A percentile compares a stretch with the other conserved stretches of the same genome.
Conservation (phyloP, 2,329 filamentous ascomycete genomes). For the Phialophora tarda region DNA sequence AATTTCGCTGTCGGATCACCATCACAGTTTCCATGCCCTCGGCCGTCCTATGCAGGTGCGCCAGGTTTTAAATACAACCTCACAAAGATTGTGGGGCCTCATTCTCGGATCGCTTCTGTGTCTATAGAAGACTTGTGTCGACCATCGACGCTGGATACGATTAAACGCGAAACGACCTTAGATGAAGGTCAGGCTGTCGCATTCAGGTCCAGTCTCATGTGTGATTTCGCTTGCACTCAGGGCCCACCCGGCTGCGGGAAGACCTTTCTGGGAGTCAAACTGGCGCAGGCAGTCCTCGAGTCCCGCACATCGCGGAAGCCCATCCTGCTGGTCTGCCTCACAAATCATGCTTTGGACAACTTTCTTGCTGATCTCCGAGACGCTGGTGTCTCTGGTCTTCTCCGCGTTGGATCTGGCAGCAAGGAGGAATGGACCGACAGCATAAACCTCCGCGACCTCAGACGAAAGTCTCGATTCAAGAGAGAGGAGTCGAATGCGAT, state of each 20-base stretch:
- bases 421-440: slow-evolving; percentile 39
- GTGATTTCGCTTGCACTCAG: slow-evolving; percentile 67
- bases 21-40: slow-evolving; percentile 21
- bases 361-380: slow-evolving; percentile 41
- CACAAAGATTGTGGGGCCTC: slow-evolving; percentile 24
- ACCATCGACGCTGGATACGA: slow-evolving; percentile 19
- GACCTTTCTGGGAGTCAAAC: slow-evolving; percentile 62
- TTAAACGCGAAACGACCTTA: slow-evolving; percentile 32
- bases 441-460: slow-evolving; percentile 32
- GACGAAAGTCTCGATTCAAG: slow-evolving; percentile 24
- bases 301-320: slow-evolving; percentile 40
- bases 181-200: slow-evolving; percentile 54
- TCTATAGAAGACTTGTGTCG: slow-evolving; percentile 24
- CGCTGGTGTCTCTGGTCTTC: slow-evolving; percentile 40
- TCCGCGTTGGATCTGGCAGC: slow-evolving; percentile 42
- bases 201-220: slow-evolving; percentile 59
- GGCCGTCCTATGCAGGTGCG: slow-evolving; percentile 37
- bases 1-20: slow-evolving; percentile 7
- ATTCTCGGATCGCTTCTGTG: slow-evolving; percentile 16
- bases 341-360: slow-evolving; percentile 45
- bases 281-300: slow-evolving; percentile 46
- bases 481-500: slow-evolving; percentile 17
- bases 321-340: slow-evolving; percentile 43
- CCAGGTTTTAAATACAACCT: slow-evolving; percentile 39
- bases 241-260: slow-evolving; percentile 76